A percentile compares a stretch with the other conserved stretches of the same genome.
These are phyloP conservation scores for Spinellus fusiger DNA, from an alignment of 192 early-diverging fungal genomes.

Conservation along the genomic window DNA sequence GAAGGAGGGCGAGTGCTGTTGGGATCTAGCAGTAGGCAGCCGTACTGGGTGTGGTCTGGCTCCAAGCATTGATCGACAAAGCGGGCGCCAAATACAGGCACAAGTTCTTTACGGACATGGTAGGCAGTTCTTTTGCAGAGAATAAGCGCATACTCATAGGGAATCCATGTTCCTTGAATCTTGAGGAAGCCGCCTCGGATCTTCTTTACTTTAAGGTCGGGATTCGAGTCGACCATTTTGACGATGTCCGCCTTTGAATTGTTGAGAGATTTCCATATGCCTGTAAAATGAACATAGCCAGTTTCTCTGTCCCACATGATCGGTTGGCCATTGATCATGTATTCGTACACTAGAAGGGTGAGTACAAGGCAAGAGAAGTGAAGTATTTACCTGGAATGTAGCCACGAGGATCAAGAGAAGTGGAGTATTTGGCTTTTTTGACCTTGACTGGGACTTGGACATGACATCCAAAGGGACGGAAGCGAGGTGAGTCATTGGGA, in stretches of 20 bases:
- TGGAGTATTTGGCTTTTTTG: conserved; percentile 53
- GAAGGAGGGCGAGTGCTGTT: conserved; percentile 9
- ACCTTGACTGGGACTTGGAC: conserved; percentile 31
- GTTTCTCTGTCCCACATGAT: conserved; percentile 63
- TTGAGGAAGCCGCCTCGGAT: conserved; percentile 55
- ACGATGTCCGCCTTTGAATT: conserved; percentile 57
- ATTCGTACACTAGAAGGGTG: conserved; percentile 45
- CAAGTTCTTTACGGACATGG: conserved; percentile 31
- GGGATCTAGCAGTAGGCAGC: conserved; percentile 24
- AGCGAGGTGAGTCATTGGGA: conserved; percentile 29
- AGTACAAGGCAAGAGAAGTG: conserved; percentile 1
- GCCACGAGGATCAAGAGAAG: conserved; percentile 52
- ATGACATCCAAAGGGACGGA: conserved; percentile 24
- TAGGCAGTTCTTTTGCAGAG: conserved; percentile 35
- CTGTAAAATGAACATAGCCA: conserved; percentile 54
- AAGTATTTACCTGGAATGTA: conserved; percentile 52
- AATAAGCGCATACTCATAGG: conserved; percentile 33
- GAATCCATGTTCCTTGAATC: conserved; percentile 58
- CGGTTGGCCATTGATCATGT: conserved; percentile 47
- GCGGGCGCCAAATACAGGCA: conserved; percentile 35
- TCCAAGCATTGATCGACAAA: conserved; percentile 25
- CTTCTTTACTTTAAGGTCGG: conserved; percentile 49
- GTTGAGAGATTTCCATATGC: conserved; percentile 55
- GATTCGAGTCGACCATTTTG: conserved; percentile 55
- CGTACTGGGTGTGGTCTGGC: conserved; percentile 29